phyloP scores from a whole-genome alignment of 1,139 yeast genomes.

The Pichia sp. region DNA sequence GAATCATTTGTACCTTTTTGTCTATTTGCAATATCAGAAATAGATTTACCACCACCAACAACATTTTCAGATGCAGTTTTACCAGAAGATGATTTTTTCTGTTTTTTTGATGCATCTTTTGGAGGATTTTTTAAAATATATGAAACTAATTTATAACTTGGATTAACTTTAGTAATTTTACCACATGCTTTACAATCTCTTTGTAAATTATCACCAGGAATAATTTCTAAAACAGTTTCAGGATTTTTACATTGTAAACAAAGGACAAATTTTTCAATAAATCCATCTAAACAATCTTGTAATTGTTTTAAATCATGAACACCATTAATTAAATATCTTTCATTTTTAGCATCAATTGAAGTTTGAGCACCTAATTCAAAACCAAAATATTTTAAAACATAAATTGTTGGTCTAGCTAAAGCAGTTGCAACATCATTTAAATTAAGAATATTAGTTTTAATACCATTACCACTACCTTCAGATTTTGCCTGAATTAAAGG shows the following conservation, averaged over 20 bases:
- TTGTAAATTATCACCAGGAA: constrained; percentile 69
- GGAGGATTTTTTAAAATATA: constrained; percentile 94
- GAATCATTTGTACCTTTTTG: constrained; percentile 35
- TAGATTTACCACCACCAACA: constrained; percentile 81
- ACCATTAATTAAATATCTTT: constrained; percentile 91
- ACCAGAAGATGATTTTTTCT: constrained; percentile 63
- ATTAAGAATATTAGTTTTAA: constrained; percentile 89
- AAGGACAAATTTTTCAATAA: constrained; percentile 84
- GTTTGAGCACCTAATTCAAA: constrained; percentile 98
- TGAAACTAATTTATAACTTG: constrained; percentile 79
- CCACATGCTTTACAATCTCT: constrained; percentile 99
- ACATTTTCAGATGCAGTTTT: constrained; percentile 82
- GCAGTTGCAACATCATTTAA: constrained; percentile 93
- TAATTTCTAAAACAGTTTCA: constrained; percentile 85
- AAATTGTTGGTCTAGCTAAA: constrained; percentile 85
- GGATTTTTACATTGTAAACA: constrained; percentile 97
- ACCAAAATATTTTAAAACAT: constrained; percentile 90
- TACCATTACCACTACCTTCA: constrained; percentile 99
- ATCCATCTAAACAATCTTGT: constrained; percentile 92
- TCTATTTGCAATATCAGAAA: constrained; percentile 67
- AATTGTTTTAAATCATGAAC: constrained; percentile 85
- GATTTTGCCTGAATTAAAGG: constrained; percentile 95
- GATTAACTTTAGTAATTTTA: constrained; percentile 74
- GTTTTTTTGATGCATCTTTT: constrained; percentile 48
- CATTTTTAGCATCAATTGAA: constrained; percentile 67